Evolutionary conservation across 805 yeast species (phyloP).

Genomic region (Novakomyces olei): DNA sequence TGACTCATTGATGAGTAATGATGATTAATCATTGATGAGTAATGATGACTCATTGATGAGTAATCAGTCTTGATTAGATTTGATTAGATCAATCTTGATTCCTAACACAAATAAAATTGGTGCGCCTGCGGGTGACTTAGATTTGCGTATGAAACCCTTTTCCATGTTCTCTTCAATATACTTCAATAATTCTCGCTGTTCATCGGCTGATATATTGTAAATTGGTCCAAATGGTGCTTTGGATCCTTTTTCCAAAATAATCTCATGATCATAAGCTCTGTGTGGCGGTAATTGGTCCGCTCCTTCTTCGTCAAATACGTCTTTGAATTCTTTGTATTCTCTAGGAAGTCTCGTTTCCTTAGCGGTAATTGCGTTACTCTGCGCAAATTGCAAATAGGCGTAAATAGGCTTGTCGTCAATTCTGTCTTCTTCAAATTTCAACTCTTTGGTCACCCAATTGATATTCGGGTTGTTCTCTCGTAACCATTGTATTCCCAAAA

Average conservation of each 20-base stretch:
- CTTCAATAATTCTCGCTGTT: not conserved
- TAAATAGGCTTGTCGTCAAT: not conserved
- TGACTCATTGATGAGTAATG: too few species aligned
- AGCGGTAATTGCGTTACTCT: not conserved
- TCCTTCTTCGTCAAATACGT: not conserved
- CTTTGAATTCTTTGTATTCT: not conserved
- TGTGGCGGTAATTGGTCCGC: not conserved
- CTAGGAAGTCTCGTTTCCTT: not conserved
- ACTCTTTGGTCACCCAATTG: not conserved
- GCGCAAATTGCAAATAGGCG: not conserved
- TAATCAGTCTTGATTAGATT: too few species aligned
- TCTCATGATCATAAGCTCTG: not conserved
- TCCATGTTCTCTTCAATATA: not conserved
- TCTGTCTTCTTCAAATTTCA: not conserved
- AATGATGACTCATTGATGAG: too few species aligned
- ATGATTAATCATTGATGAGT: too few species aligned
- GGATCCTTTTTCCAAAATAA: not conserved
- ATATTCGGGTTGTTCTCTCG: not conserved
- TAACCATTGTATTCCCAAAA: not conserved
- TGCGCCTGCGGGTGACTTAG: constrained; percentile 2
- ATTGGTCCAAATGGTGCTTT: not conserved
- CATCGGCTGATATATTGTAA: not conserved
- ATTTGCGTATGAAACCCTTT: constrained; percentile 1
- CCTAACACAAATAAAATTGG: constrained; percentile 10
- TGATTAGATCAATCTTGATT: too few species aligned